phyloP scores from a whole-genome alignment of 75 land plant species.

The Pinus albicaulis region DNA sequence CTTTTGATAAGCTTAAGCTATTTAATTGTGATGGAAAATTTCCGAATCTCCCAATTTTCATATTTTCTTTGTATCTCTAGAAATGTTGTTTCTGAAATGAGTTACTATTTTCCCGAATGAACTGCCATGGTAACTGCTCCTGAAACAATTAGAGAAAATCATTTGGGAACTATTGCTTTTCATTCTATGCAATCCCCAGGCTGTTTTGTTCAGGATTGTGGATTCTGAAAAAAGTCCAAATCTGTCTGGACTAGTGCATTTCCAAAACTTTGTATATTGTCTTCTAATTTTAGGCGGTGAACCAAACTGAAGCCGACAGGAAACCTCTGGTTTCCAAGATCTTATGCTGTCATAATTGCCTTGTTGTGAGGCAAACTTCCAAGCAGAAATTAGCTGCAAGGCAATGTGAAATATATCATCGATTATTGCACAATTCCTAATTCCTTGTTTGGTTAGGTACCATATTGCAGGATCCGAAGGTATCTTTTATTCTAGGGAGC shows the following conservation, averaged over 20 bases:
- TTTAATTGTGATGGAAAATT: too few relatives aligned
- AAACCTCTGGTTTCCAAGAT: background rate
- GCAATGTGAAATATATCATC: background rate
- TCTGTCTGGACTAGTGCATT: background rate
- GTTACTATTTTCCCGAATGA: too few relatives aligned
- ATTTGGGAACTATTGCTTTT: too few relatives aligned
- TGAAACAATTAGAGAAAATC: too few relatives aligned
- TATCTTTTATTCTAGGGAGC: conserved; percentile 84
- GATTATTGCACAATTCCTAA: background rate
- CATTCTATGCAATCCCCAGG: too few relatives aligned
- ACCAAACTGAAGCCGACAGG: too few relatives aligned
- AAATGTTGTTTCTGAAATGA: too few relatives aligned
- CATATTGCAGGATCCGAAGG: conserved; percentile 96
- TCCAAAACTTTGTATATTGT: background rate
- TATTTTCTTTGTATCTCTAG: too few relatives aligned
- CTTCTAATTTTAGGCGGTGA: background rate
- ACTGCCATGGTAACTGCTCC: too few relatives aligned
- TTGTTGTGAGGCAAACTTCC: background rate
- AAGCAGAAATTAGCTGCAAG: background rate
- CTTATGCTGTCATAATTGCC: background rate
- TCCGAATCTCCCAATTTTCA: too few relatives aligned
- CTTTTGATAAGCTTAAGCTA: too few relatives aligned
- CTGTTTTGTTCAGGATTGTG: background rate
- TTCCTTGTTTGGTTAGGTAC: conserved; percentile 46
- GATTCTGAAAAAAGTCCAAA: background rate